These are phyloP conservation scores for Alternaria incomplexa DNA, from an alignment of 2,329 filamentous ascomycete genomes.

Conservation along the genomic window DNA sequence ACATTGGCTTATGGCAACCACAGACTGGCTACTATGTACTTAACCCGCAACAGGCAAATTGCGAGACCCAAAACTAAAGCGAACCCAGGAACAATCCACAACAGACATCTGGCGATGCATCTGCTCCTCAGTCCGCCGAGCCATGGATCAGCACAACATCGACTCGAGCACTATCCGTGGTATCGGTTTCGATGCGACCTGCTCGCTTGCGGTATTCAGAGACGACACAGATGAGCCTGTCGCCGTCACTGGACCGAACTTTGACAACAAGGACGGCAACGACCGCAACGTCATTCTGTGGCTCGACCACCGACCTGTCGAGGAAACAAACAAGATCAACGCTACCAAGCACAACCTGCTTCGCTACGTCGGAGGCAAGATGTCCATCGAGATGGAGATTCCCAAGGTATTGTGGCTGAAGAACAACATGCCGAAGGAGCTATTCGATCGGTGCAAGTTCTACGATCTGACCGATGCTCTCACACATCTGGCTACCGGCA, in stretches of 20 bases:
- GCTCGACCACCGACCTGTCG: conserved; percentile 92
- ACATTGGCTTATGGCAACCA: conserved; percentile 61
- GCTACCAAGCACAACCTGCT: conserved; percentile 89
- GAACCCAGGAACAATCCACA: conserved; percentile 87
- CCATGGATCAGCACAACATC: conserved; percentile 81
- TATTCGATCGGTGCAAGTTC: conserved; percentile 94
- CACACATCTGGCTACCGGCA: conserved; percentile 91
- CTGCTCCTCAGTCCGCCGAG: conserved; percentile 83
- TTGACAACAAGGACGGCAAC: conserved; percentile 74
- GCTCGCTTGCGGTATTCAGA: conserved; percentile 90
- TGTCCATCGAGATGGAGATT: conserved; percentile 99
- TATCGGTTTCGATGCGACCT: conserved; percentile 98
- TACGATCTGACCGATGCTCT: conserved; percentile 93
- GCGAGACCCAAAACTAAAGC: conserved; percentile 12
- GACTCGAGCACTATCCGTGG: conserved; percentile 79
- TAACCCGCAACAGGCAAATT: not conserved
- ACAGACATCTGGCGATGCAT: conserved; percentile 97
- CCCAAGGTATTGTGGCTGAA: conserved; percentile 98
- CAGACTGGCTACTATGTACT: conserved; percentile 62
- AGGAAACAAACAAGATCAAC: conserved; percentile 94
- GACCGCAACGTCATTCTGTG: conserved; percentile 96
- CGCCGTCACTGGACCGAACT: conserved; percentile 86
- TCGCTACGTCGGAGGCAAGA: conserved; percentile 94
- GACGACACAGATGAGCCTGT: conserved; percentile 89
- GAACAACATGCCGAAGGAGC: conserved; percentile 92